These are phyloP conservation scores for Pseudoscleropodium purum DNA, from an alignment of 225 moss, liverwort and hornwort genomes.

Conservation along the genomic window DNA sequence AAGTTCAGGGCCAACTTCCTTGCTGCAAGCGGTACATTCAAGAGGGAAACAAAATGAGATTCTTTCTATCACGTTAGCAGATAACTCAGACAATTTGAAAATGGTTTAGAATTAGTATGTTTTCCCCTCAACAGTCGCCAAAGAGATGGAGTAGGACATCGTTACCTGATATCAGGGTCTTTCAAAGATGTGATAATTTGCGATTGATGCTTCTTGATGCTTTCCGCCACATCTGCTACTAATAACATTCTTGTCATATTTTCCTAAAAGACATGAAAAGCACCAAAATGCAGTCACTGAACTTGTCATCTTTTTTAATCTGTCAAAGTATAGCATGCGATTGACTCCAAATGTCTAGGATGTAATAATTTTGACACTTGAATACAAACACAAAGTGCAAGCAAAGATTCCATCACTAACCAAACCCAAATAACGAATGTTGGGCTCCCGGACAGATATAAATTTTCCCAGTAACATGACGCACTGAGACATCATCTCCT, in stretches of 20 bases:
- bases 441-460: conserved; percentile 94
- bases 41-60: neutral
- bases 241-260: conserved; percentile 97
- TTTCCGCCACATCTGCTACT: conserved; percentile 92
- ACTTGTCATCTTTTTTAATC: neutral
- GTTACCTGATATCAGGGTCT: conserved; percentile 93
- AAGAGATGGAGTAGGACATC: neutral
- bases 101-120: neutral
- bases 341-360: neutral
- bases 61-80: neutral
- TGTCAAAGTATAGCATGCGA: neutral
- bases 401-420: conserved; percentile 19
- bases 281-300: conserved; percentile 2
- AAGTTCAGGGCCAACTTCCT: neutral
- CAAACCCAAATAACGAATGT: conserved; percentile 91
- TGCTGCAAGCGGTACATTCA: neutral
- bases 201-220: conserved; percentile 95
- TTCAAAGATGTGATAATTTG: conserved; percentile 92
- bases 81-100: neutral
- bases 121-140: neutral
- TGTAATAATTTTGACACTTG: neutral
- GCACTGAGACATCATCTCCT: conserved; percentile 96
- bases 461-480: conserved; percentile 86
- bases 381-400: neutral
- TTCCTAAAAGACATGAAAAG: conserved; percentile 46